Base-by-base conservation (phyloP, 2,329 filamentous ascomycete genomes). In the Cladorrhinum sp. region DNA sequence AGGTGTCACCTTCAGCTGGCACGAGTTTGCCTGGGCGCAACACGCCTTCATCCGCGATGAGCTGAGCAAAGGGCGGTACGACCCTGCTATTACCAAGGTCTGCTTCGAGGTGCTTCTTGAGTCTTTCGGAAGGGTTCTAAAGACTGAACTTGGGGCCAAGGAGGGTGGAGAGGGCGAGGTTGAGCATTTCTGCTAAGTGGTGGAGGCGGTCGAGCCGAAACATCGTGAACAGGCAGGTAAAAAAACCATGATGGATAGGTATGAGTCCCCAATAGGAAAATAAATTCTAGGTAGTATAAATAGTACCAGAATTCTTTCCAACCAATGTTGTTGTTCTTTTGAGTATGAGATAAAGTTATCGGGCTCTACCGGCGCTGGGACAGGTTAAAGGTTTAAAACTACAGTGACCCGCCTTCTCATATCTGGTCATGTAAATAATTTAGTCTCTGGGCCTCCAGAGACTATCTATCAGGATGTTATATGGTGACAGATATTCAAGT, bases 31-130 rank as follows among this genome's bases (percentile, higher is more conserved):
- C n/a, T 94, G 91, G 86, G 92, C 93, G 2, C 93, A 96, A 75
- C 93, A 96, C 78, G 93, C 93, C 4, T 97, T 97, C 72, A 96
- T 97, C 73, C 83, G 93, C 18, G 93, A 97, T 71, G 93, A 97
- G 78, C 79, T 95, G 62, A 92, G 89, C 74, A 96, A 96, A 77
- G 93, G 92, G n/a, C 83, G 93, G 24, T 97, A 96, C 71, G 93
- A 97, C 73, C 91, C 93, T 0, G 91, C 90, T 20, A 82, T 97
- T 60, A 86, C 87, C 3, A 94, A 92, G 72, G 84, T 94, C 36
- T 96, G 93, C 77, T 96, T 96, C 72, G 91, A 96, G 80, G 89
- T 97, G 74, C 76, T 97, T 69, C 80, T 95, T 16, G 93, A 97
- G 78, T 71, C 96, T 62, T 97, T 97, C 75, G 87, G 85, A 0